Base-by-base conservation (phyloP, 306 rosid genomes). In the Cyamopsis tetragonoloba region DNA sequence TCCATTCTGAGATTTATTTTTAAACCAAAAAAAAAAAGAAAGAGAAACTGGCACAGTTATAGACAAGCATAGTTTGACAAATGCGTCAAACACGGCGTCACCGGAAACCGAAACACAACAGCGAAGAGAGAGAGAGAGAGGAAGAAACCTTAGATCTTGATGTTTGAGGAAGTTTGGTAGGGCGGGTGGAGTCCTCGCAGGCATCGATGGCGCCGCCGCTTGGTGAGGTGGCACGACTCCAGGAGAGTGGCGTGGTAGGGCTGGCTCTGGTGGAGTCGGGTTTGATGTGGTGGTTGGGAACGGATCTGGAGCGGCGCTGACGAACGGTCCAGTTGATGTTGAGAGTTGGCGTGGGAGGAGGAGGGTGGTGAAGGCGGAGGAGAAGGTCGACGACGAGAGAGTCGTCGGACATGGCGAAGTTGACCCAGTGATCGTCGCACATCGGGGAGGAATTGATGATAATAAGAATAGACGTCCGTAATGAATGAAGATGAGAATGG, bases 211-310 rank as follows among this genome's bases (percentile, higher is more conserved):
- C 81, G 79, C 89, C 88, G 32, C 80, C 77, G 77, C 93, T 88
- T 8, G 62, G 68, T 4, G 97, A 88, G 38, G 97, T 86, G 81
- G 77, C 85, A 10, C 77, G 89, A 82, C 82, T 86, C 89, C 89
- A 89, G 6, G 96, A 79, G 19, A 92, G 91, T 1, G 98, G 98
- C 23, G 98, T 92, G 68, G 89, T 89, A 3, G 98, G 98, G 44
- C 98, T 92, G 47, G 87, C 91, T 10, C 95, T 62, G 3, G 80
- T 58, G 12, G 79, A 51, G 15, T 79, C 79, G 0, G 57, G 50
- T 54, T 78, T 79, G 39, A 54, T 75, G 65, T 15, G 24, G 54
- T 42, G 69, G 3, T 77, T 74, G 1, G 82, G 74, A 30, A 64
- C 11, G 56, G 78, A 72, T 71, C 60, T 84, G 17, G 98, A 84